Conservation (phyloP, 2,329 filamentous ascomycete genomes). For the Exophiala oligosperma region DNA sequence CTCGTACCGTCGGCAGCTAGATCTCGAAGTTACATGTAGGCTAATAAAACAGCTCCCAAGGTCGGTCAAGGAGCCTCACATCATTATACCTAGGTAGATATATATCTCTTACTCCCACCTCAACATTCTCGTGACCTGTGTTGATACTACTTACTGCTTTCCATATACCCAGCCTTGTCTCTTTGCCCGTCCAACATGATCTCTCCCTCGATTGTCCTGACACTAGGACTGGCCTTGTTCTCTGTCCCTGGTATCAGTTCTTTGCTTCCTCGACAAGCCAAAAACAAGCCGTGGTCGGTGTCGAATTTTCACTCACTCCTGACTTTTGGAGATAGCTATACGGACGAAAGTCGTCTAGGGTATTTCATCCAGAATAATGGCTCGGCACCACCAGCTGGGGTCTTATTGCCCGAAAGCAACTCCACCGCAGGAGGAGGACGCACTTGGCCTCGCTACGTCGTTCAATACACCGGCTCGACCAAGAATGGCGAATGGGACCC, state of each 20-base stretch:
- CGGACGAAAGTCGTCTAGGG: conserved; percentile 66
- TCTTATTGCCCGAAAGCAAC: conserved; percentile 47
- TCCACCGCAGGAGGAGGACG: conserved; percentile 64
- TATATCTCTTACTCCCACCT: too few relatives aligned
- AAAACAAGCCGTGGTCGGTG: conserved; percentile 32
- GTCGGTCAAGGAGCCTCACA: too few relatives aligned
- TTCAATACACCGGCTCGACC: conserved; percentile 57
- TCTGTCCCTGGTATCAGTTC: neutral
- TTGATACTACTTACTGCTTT: neutral
- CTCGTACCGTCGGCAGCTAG: too few relatives aligned
- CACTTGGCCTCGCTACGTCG: conserved; percentile 68
- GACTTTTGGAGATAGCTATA: conserved; percentile 75
- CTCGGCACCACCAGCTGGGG: conserved; percentile 63
- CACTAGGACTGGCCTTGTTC: neutral
- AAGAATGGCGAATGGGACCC: conserved; percentile 42
- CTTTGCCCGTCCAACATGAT: neutral
- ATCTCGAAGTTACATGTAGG: too few relatives aligned
- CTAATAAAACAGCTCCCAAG: too few relatives aligned
- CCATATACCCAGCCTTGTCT: neutral
- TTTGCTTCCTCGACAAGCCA: conserved; percentile 7
- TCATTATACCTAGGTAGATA: too few relatives aligned
- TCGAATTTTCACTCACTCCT: conserved; percentile 62
- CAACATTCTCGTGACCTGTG: too few relatives aligned
- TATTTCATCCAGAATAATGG: conserved; percentile 64
- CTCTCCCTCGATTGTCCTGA: neutral